These are phyloP conservation scores for Tylopilus subfusipes DNA, from an alignment of 768 basidiomycete genomes.

Conservation along the genomic window DNA sequence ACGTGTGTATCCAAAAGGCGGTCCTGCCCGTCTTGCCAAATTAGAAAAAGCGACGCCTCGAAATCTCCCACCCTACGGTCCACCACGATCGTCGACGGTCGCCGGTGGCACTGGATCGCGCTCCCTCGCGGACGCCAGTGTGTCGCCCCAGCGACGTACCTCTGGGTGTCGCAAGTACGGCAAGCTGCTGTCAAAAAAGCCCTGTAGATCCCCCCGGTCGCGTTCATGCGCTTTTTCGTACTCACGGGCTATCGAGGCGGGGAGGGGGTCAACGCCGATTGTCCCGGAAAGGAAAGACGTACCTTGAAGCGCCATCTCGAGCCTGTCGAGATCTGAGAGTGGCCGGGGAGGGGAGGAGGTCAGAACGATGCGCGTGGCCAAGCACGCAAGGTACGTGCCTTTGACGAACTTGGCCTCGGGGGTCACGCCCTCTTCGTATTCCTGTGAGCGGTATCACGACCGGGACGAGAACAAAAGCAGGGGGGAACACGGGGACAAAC, in stretches of 20 bases:
- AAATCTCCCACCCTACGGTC: background rate
- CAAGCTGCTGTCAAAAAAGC: constrained; percentile 79
- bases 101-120: background rate
- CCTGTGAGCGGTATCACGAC: constrained; percentile 39
- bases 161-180: constrained; percentile 70
- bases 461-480: too few relatives aligned
- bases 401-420: constrained; percentile 85
- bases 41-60: background rate
- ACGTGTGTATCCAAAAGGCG: too few relatives aligned
- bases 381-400: constrained; percentile 39
- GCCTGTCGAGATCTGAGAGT: constrained; percentile 69
- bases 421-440: constrained; percentile 76
- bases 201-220: constrained; percentile 49
- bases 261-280: too few relatives aligned
- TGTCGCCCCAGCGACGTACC: constrained; percentile 66
- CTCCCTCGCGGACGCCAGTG: constrained; percentile 26
- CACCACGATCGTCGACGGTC: background rate
- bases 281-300: background rate
- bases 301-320: constrained; percentile 89
- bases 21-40: too few relatives aligned
- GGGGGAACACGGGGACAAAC: constrained; percentile 26
- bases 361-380: background rate
- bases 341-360: background rate
- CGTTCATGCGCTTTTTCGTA: constrained; percentile 58
- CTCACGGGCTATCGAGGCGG: constrained; percentile 54